phyloP scores from a whole-genome alignment of 1,139 yeast genomes.

The Scheffersomyces titani region DNA sequence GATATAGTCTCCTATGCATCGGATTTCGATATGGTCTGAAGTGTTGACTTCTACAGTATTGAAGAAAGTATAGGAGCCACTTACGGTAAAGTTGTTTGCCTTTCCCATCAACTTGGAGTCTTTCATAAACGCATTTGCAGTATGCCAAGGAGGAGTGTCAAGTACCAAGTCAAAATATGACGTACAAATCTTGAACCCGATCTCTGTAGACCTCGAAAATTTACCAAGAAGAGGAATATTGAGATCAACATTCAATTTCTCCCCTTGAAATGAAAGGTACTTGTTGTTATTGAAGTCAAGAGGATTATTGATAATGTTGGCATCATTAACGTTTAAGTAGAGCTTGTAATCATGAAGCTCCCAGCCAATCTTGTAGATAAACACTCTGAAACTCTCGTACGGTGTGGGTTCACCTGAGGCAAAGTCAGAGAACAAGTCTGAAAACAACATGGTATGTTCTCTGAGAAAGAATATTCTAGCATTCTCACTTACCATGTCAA shows the following conservation, averaged over 20 bases:
- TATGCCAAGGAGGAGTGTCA: constrained; percentile 91
- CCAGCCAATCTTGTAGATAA: constrained; percentile 65
- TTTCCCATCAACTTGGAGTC: constrained; percentile 62
- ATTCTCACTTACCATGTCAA: constrained; percentile 53
- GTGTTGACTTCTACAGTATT: constrained; percentile 61
- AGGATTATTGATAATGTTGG: constrained; percentile 86
- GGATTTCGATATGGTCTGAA: constrained; percentile 67
- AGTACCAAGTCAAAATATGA: constrained; percentile 62
- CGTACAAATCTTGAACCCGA: constrained; percentile 56
- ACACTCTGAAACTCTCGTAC: constrained; percentile 76
- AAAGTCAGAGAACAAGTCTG: constrained; percentile 78
- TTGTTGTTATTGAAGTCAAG: constrained; percentile 79
- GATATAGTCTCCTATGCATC: constrained; percentile 65
- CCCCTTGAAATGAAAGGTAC: constrained; percentile 73
- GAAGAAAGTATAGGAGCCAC: constrained; percentile 68
- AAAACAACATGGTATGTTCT: constrained; percentile 76
- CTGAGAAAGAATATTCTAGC: constrained; percentile 69
- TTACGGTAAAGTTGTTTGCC: constrained; percentile 58
- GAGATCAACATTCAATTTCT: constrained; percentile 47
- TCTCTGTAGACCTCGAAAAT: constrained; percentile 55
- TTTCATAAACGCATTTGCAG: constrained; percentile 69
- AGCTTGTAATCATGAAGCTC: constrained; percentile 54
- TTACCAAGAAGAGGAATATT: constrained; percentile 64
- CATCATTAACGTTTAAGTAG: constrained; percentile 78
- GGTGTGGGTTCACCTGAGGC: constrained; percentile 71